Base-by-base conservation (phyloP, 139 green algal species). In the Chlamydomonas asymmetrica region DNA sequence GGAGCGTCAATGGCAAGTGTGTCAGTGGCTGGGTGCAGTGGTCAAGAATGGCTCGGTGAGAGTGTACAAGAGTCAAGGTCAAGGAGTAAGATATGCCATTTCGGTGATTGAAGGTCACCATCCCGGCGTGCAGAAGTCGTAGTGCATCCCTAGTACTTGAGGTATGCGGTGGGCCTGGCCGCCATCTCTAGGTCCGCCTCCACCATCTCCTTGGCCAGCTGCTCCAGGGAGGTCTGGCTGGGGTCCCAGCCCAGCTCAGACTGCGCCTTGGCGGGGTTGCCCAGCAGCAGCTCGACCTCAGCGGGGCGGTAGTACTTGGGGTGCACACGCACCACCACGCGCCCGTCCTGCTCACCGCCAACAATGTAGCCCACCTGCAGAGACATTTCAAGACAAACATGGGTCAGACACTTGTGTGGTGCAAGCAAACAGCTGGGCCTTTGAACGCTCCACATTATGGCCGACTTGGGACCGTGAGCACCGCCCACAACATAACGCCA, bases 231-330 rank as follows among this genome's bases (percentile, higher is more conserved):
- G 10, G 54, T 62, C 25, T 27, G 54, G 9, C 10, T 31, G 54
- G 54, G 54, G 54, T 62, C 54, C 54, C 54, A 62, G 9, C 54
- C 54, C 54, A 62, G 54, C 54, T n/a, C n/a, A n/a, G n/a, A n/a
- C 72, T 83, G 70, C 34, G 89, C 89, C 63, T 93, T 90, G 59
- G 73, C 69, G 37, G 88, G 78, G 69, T 91, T 81, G 43, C 89
- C 89, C 48, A 93, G 78, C 74, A 95, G 83, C 62, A 86, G 76
- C 13, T 94, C 91, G 8, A 94, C 90, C 82, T 95, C 89, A 37
- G 86, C 82, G 13, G 91, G 91, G 39, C 91, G 86, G 88, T 93
- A 95, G 76, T 91, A 95, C 37, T 66, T 64, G 56, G 78, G 64
- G 57, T 76, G 67, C 23, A 91, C 78, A 8, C n/a, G 29, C 2